Conservation (phyloP, 352 stramenopile genomes). For the Phytopythium kandeliae region DNA sequence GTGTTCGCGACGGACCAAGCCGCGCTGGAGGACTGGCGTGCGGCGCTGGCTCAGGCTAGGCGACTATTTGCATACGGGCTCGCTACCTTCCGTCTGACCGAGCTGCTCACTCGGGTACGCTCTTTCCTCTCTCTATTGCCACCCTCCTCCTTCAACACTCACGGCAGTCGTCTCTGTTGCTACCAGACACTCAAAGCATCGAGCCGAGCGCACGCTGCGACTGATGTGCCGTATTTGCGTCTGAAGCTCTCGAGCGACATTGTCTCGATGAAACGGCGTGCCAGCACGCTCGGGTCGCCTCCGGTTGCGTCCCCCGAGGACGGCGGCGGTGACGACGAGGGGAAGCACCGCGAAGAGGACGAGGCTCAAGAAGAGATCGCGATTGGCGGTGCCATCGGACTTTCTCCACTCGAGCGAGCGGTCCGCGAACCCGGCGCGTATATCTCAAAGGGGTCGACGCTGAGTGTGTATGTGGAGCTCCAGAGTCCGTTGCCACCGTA, state of each 20-base stretch:
- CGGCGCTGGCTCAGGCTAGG: slow-evolving; percentile 29
- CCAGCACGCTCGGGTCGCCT: slow-evolving; percentile 32
- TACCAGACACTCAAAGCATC: slow-evolving; percentile 12
- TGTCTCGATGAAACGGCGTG: slow-evolving; percentile 43
- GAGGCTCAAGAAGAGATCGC: slow-evolving; percentile 8
- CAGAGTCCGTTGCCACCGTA: slow-evolving; percentile 24
- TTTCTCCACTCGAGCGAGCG: slow-evolving; percentile 29
- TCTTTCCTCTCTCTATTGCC: background rate
- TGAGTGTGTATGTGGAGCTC: slow-evolving; percentile 39
- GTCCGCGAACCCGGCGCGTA: slow-evolving; percentile 60
- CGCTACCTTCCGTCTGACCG: slow-evolving; percentile 48
- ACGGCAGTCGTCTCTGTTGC: background rate
- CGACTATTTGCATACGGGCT: slow-evolving; percentile 51
- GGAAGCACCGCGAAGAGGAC: slow-evolving; percentile 14
- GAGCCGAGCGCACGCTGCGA: slow-evolving; percentile 3
- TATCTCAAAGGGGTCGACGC: slow-evolving; percentile 25
- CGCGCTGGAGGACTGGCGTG: slow-evolving; percentile 41
- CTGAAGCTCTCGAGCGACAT: slow-evolving; percentile 52
- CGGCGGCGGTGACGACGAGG: slow-evolving; percentile 3
- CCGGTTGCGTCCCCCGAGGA: background rate
- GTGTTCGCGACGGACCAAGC: slow-evolving; percentile 54
- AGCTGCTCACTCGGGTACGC: slow-evolving; percentile 35
- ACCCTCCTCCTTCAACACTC: background rate
- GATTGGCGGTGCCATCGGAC: slow-evolving; percentile 12
- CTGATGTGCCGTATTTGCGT: slow-evolving; percentile 22